Base-by-base conservation (phyloP, 768 basidiomycete genomes). In the Boletus fagicola region DNA sequence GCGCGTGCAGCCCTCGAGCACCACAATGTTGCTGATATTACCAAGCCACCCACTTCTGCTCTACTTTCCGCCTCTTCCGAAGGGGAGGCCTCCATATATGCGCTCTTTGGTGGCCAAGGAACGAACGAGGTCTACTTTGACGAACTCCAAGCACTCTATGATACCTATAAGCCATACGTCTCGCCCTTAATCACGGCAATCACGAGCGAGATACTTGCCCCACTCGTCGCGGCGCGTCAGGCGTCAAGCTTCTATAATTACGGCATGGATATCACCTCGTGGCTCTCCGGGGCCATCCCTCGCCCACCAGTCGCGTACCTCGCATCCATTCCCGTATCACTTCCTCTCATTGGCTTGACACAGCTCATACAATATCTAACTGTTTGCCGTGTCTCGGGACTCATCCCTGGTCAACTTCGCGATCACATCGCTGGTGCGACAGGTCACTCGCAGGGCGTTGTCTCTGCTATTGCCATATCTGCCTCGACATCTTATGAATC, bases 101-200 rank as follows among this genome's bases (percentile, higher is more conserved):
- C 93, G 51, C 78, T 99, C 40, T 99, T 99, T 69, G 96, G 96
- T 51, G 97, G 97, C 15, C 97, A 99, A 74, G 97, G 97, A 56
- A 92, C 90, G 57, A 98, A 98, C 74, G 97, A 98, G 69, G 90
- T 96, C 58, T 99, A 98, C 77, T 94, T 98, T 72, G 92, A 96
- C 71, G 97, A 98, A 72, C 82, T 99, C 20, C 91, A 96, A 76
- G 77, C 80, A 49, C 86, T 98, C 51, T 94, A 91, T 75, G 89
- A 97, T 75, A 90, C 84, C 59, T 98, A 99, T 80, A 84, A 79
- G 61, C 88, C 94, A 12, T 96, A 93, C 68, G 86, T 98, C 61
- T 76, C 80, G 16, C 72, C 87, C 18, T 87, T 94, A 78, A 73
- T 97, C 60, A 67, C 77, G 30, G 77, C 78, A 39, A 74, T 92